Conservation (phyloP, 2,329 filamentous ascomycete species). For the Pyrenophora teres region DNA sequence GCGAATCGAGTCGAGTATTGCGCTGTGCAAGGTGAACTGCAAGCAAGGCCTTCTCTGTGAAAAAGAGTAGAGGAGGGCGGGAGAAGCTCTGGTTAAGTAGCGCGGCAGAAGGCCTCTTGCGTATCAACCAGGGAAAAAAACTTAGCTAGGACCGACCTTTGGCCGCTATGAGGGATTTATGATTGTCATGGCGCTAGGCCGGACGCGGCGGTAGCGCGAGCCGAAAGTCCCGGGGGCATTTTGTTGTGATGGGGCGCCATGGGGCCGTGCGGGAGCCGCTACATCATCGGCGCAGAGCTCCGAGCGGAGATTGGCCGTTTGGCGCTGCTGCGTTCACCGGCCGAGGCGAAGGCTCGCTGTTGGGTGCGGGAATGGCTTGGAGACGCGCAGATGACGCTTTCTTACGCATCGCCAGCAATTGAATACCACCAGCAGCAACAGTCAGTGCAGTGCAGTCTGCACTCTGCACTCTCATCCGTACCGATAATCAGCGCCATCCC, state of each 20-base stretch:
- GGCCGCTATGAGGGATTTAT: constrained; percentile 23
- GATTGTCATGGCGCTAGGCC: constrained; percentile 20
- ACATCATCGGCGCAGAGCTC: constrained; percentile 17
- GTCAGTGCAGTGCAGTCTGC: no score
- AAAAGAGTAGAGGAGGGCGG: constrained; percentile 23
- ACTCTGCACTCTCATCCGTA: no score
- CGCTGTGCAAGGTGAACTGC: constrained; percentile 34
- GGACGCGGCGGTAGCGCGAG: constrained; percentile 17
- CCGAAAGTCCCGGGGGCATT: constrained; percentile 19
- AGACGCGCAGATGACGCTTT: no score
- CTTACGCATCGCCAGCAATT: neutral
- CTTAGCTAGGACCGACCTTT: constrained; percentile 29
- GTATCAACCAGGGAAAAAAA: constrained; percentile 36
- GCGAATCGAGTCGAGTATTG: constrained; percentile 29
- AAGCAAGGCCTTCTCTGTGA: constrained; percentile 39
- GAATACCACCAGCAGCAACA: neutral
- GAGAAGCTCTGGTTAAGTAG: constrained; percentile 30
- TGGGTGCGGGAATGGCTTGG: constrained; percentile 3
- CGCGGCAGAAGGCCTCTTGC: constrained; percentile 18
- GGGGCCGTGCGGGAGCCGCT: constrained; percentile 17
- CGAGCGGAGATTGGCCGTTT: constrained; percentile 17
- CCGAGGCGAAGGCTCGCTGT: constrained; percentile 11
- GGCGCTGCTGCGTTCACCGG: constrained; percentile 11
- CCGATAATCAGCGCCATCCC: no score
- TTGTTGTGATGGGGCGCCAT: constrained; percentile 11